Base-by-base conservation (phyloP, 768 basidiomycete genomes). In the Holtermannia corniformis region DNA sequence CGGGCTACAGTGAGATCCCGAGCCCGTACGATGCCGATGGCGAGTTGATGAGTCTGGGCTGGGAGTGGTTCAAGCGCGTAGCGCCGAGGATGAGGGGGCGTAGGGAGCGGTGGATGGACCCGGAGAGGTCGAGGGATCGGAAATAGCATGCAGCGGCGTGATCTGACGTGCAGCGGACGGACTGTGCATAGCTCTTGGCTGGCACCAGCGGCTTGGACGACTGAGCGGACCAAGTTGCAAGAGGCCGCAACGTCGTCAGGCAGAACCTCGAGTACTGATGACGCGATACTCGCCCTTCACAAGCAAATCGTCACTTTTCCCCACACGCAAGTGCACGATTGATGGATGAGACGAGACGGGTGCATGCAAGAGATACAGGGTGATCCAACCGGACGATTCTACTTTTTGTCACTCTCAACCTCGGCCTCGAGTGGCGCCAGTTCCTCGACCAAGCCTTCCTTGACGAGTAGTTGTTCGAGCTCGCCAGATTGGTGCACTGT, bases 401-500 rank as follows among this genome's bases (percentile, higher is more conserved):
- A 40, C 41, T 58, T 59, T 27, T 52, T 42, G 48, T 7, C 16
- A 7, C 16, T 37, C 32, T 37, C 32, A 37, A 37, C 32, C 7
- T 37, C 32, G 32, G 58, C 43, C 44, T 59, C 53, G 40, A 51
- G 52, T 5, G 61, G 59, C 1, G 68, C 57, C 53, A 82, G 80
- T 42, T 69, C 65, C 0, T 83, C 80, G 55, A 90, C 81, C 54
- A 93, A 73, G 7, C 80, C 76, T 54, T 82, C 78, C 67, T 85
- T 81, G 60, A 80, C 80, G 20, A 95, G 76, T 4, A 95, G 77
- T 22, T 79, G 78, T 67, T 93, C 89, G 5, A 99, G 78, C 73
- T 96, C 91, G 50, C 93, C 93, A 5, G 82, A 86, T 75, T 93
- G 89, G 71, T 96, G 93, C 93, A 99, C 90, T 37, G n/a, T n/a